Evolutionary conservation across 148 eudicot species (phyloP).

Genomic region (Polygonum aviculare): DNA sequence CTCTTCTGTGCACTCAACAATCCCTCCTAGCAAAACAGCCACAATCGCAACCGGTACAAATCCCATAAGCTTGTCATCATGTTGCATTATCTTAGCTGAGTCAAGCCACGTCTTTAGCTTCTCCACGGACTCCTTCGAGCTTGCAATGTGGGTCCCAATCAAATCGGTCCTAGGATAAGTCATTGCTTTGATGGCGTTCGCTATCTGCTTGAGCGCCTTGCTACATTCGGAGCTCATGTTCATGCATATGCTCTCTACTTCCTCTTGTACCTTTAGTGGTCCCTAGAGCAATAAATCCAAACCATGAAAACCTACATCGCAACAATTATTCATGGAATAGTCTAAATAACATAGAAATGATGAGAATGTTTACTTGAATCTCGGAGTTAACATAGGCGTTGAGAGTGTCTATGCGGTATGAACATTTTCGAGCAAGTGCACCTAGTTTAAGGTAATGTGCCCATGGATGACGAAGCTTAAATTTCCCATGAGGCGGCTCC

Average conservation of each 20-base stretch:
- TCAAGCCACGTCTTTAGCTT: neutral
- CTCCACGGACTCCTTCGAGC: slow-evolving; percentile 6
- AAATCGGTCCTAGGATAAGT: neutral
- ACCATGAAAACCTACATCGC: neutral
- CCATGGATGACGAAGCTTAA: slow-evolving; percentile 26
- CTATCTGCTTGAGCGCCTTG: slow-evolving; percentile 8
- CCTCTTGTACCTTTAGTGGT: slow-evolving; percentile 9
- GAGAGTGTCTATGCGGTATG: slow-evolving; percentile 28
- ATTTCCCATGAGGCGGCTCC: slow-evolving; percentile 31
- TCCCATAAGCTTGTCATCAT: slow-evolving; percentile 22
- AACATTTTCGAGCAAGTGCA: slow-evolving; percentile 23
- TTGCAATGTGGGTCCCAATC: neutral
- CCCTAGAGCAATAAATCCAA: neutral
- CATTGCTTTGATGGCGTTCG: neutral
- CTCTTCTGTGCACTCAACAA: slow-evolving; percentile 28
- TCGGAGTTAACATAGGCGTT: slow-evolving; percentile 19
- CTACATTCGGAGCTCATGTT: slow-evolving; percentile 9
- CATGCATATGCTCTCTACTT: neutral
- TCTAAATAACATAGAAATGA: too few relatives aligned
- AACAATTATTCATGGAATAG: neutral
- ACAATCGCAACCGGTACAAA: slow-evolving; percentile 39
- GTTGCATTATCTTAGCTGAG: neutral
- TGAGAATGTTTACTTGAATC: neutral
- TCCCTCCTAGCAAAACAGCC: slow-evolving; percentile 44
- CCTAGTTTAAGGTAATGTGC: slow-evolving; percentile 26